These are phyloP conservation scores for Globisporangium cylindrosporum DNA, from an alignment of 352 stramenopile genomes.

Conservation along the genomic window DNA sequence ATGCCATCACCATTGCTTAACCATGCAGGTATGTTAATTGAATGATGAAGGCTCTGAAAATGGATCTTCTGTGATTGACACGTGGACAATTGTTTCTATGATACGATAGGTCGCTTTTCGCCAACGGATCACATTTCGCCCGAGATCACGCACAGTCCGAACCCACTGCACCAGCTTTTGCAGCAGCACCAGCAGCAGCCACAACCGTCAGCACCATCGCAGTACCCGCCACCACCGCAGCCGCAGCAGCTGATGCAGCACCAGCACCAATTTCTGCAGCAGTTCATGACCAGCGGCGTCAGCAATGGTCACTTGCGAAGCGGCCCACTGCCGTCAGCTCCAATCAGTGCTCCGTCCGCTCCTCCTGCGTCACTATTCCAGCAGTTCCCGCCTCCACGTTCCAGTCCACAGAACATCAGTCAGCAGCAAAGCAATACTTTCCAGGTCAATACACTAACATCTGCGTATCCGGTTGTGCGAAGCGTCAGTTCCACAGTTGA, in stretches of 20 bases:
- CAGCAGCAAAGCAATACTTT: conserved; percentile 11
- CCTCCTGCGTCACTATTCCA: conserved; percentile 24
- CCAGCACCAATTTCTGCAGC: conserved; percentile 51
- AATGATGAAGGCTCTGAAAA: not conserved
- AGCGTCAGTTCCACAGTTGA: conserved; percentile 40
- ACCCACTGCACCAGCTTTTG: conserved; percentile 64
- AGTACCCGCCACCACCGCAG: conserved; percentile 26
- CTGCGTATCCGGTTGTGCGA: conserved; percentile 24
- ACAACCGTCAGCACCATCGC: conserved; percentile 13
- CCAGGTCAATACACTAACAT: conserved; percentile 5
- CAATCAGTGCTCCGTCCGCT: conserved; percentile 29
- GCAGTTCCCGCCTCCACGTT: conserved; percentile 30
- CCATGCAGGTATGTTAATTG: conserved; percentile 16
- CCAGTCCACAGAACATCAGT: conserved; percentile 8
- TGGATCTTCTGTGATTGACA: conserved; percentile 10
- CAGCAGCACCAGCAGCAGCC: conserved; percentile 45
- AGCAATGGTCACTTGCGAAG: conserved; percentile 31
- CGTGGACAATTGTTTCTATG: not conserved
- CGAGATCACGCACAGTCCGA: conserved; percentile 63
- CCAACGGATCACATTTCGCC: conserved; percentile 53
- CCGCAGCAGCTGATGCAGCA: conserved; percentile 34
- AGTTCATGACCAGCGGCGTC: conserved; percentile 43
- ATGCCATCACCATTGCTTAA: conserved; percentile 10
- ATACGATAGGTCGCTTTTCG: conserved; percentile 39
- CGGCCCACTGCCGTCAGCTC: conserved; percentile 29